Evolutionary conservation across 129 eudicot species (phyloP), one percentile per base, ranked within the genome.

Genomic region (Arctium minus): DNA sequence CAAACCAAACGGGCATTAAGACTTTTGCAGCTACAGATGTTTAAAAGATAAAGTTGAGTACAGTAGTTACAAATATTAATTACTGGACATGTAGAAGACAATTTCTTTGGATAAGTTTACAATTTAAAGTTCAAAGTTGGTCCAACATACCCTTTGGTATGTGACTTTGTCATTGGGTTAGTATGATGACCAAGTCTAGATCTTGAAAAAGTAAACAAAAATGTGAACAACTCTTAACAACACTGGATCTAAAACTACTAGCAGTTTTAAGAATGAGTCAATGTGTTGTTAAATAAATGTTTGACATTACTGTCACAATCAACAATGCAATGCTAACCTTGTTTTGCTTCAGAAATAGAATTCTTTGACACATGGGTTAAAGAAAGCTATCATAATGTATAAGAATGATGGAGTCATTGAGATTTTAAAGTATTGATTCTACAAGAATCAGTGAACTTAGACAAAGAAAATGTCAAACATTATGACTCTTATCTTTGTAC

Each of bases 111-210:
- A 18, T 60, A 33, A 18, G 13, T 70, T 30, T 31, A 79, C 8
- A 17, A 70, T 10, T 70, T 18, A 2, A 70, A 79, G 69, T 44
- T 42, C 22, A 10, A 70, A 79, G 22, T 30, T 70, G 84, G 84
- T 72, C 31, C 2, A 80, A 6, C 12, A 60, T 62, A 56, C 30
- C 48, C 38, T 46, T 75, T 65, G 78, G 74, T 70, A 44, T 84
- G 73, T 39, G 83, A 84, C 83, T 79, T 56, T 35, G 42, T 84
- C 75, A 18, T 15, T 78, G 37, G 69, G 30, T 78, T 73, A 67
- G 46, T 65, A 84, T 73, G 84, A 84, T 73, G 84, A 84, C 87
- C 40, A 46, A 79, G 87, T 84, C 87, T 79, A 84, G 80, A 84
- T 79, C 36, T 84, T 84, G 87, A 84, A 79, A 30, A 67, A 73